phyloP scores from a whole-genome alignment of 257 asterid genomes.

The Eucommia ulmoides region DNA sequence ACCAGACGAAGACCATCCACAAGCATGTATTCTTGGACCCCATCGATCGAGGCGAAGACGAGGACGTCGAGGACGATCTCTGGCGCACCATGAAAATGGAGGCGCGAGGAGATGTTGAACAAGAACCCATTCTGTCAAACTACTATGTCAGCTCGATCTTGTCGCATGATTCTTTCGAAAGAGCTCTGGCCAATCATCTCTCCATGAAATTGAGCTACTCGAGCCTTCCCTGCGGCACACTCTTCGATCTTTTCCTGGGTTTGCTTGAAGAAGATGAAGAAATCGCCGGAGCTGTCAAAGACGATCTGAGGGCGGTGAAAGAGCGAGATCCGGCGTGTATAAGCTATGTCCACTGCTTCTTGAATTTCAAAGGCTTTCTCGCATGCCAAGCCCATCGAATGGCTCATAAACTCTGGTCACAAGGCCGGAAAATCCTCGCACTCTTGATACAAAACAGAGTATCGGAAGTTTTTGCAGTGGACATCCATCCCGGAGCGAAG shows the following conservation, averaged over 20 bases:
- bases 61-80: slow-evolving; percentile 17
- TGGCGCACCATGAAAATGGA: slow-evolving; percentile 64
- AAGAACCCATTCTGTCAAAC: slow-evolving; percentile 58
- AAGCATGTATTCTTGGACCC: slow-evolving; percentile 1
- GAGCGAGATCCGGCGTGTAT: slow-evolving; percentile 93
- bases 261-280: slow-evolving; percentile 39
- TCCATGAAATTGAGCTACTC: slow-evolving; percentile 48
- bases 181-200: slow-evolving; percentile 52
- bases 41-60: background rate
- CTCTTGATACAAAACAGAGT: slow-evolving; percentile 63
- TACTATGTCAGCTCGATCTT: slow-evolving; percentile 47
- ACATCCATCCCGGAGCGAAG: slow-evolving; percentile 81
- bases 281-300: slow-evolving; percentile 33
- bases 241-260: slow-evolving; percentile 38
- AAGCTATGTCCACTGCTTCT: slow-evolving; percentile 65
- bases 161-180: slow-evolving; percentile 47
- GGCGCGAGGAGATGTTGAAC: slow-evolving; percentile 48
- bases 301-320: slow-evolving; percentile 60
- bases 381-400: slow-evolving; percentile 73
- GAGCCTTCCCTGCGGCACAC: slow-evolving; percentile 36
- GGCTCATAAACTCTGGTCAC: slow-evolving; percentile 61
- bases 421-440: slow-evolving; percentile 45
- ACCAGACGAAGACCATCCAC: slow-evolving; percentile 4
- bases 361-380: slow-evolving; percentile 72
- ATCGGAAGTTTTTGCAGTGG: slow-evolving; percentile 76